A percentile compares a stretch with the other conserved stretches of the same genome.
These are phyloP conservation scores for Ceratopteris richardii DNA, from an alignment of 75 land plant genomes.

Conservation along the genomic window DNA sequence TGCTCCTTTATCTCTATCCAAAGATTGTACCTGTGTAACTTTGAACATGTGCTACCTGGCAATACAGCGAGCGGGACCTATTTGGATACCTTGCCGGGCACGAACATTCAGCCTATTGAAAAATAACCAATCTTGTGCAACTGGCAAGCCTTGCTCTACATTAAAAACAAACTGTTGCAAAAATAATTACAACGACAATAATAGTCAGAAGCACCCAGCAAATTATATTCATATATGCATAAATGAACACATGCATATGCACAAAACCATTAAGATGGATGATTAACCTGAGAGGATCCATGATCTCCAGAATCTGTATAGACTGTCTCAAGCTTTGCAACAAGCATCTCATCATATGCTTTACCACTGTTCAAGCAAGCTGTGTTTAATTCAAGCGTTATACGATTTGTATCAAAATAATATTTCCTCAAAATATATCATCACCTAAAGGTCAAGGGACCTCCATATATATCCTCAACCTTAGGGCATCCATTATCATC, in stretches of 20 bases:
- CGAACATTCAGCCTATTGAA: constrained; percentile 81
- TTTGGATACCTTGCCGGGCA: constrained; percentile 58
- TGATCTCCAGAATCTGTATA: constrained; percentile 84
- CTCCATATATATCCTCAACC: constrained; percentile 60
- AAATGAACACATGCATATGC: too few relatives aligned
- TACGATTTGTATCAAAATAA: not conserved
- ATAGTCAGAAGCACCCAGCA: constrained; percentile 2
- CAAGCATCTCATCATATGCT: constrained; percentile 79
- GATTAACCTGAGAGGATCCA: constrained; percentile 48
- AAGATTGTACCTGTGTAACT: constrained; percentile 4
- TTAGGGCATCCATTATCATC: constrained; percentile 77
- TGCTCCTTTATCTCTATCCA: not conserved
- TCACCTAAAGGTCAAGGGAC: constrained; percentile 92
- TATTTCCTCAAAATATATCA: not conserved
- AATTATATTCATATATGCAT: too few relatives aligned
- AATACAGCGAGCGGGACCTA: constrained; percentile 65
- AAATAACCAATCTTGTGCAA: constrained; percentile 79
- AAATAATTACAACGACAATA: constrained; percentile 8
- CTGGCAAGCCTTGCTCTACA: constrained; percentile 89
- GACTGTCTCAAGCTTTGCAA: constrained; percentile 79
- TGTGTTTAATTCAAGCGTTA: not conserved
- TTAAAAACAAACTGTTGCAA: constrained; percentile 53
- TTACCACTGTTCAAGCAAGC: constrained; percentile 59
- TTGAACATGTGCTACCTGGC: constrained; percentile 42
- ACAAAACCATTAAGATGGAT: not conserved